A percentile compares a stretch with the other conserved stretches of the same genome.
Evolutionary conservation across 768 basidiomycete genomes (phyloP).

Genomic region (Tricholoma saponaceum): DNA sequence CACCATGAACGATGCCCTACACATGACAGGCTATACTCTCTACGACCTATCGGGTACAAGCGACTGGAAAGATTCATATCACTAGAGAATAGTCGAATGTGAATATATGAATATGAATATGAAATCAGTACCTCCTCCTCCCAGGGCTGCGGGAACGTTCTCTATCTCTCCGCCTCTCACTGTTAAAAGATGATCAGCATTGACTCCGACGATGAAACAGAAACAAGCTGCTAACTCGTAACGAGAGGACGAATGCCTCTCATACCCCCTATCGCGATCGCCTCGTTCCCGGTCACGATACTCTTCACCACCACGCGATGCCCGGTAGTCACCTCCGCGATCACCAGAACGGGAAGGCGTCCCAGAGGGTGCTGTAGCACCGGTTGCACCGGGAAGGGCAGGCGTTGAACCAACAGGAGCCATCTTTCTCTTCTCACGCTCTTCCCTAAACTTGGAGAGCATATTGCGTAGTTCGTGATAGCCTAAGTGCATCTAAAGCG

Average conservation of each 20-base stretch:
- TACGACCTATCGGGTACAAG: background rate
- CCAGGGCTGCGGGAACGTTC: conserved; percentile 74
- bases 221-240: conserved; percentile 57
- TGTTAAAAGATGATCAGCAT: conserved; percentile 28
- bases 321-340: conserved; percentile 47
- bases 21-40: background rate
- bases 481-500: conserved; percentile 92
- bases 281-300: conserved; percentile 63
- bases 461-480: conserved; percentile 98
- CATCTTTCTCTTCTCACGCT: conserved; percentile 77
- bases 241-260: conserved; percentile 63
- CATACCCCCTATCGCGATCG: conserved; percentile 63
- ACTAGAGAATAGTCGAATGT: background rate
- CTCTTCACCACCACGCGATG: conserved; percentile 56
- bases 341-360: conserved; percentile 34
- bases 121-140: conserved; percentile 51
- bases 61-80: background rate
- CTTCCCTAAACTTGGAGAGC: conserved; percentile 86
- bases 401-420: conserved; percentile 43
- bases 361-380: conserved; percentile 35
- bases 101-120: background rate
- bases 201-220: conserved; percentile 22
- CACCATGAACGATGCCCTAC: background rate
- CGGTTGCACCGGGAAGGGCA: conserved; percentile 26
- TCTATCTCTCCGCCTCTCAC: conserved; percentile 68